Evolutionary conservation across 257 asterid species (phyloP), one percentile per base, ranked within the genome.

Genomic region (Nicotiana benthamiana): DNA sequence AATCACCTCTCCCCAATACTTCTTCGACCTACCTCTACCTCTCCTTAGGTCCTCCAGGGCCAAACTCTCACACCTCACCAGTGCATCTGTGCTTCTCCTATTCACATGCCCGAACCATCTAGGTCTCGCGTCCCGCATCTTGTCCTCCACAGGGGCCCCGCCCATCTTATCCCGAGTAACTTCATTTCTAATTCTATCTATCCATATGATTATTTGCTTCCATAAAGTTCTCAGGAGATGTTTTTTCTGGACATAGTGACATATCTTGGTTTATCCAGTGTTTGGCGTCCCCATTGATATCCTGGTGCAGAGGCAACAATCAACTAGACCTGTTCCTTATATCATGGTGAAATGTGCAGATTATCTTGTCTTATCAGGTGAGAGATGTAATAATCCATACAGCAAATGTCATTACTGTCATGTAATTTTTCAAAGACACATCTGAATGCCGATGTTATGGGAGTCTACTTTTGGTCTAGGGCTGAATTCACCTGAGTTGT

Each of bases 291-390:
- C 98, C 81, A 88, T 93, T 79, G 97, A 93, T 88, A 75, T 83
- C 43, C 85, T 93, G 72, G 97, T 93, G 82, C 98, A 90, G 79
- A 90, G 90, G 46, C 98, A 93, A 84, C 89, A 89, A 84, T 92
- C 97, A 75, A 85, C 83, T 77, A 86, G 81, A 75, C 93, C 90
- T n/a, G 81, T 94, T 86, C 98, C 98, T 43, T 86, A 27, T 83
- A 84, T 94, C 82, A 75, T 92, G 88, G 88, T 90, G 89, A 91
- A 88, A 75, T 90, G 97, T 86, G 98, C 94, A 24, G 98, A 94
- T 90, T 85, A 53, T 85, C 97, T 94, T 82, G 91, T 94, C 83
- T 80, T 92, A 87, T 92, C 98, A 91, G 98, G 98, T 92, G 87
- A 82, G 32, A 68, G 48, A 46, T 72, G 60, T 46, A 24, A 28